Percentiles rank a stretch among this genome's conserved stretches.
phyloP scores from a whole-genome alignment of 768 basidiomycete genomes.

The Auriscalpium microsporum region DNA sequence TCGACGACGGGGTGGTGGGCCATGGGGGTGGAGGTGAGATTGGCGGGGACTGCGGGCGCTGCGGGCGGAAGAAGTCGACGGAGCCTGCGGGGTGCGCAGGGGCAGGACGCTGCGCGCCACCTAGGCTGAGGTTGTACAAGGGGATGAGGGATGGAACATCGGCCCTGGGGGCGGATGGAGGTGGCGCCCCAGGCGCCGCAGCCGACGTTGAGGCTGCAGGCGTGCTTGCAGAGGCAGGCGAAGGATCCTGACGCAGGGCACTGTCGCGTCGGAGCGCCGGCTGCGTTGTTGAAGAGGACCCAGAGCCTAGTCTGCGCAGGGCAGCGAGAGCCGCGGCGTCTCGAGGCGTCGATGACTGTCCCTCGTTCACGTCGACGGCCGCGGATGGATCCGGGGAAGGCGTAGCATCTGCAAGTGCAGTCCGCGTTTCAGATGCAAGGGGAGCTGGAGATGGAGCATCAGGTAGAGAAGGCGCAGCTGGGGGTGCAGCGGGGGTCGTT shows the following conservation, averaged over 20 bases:
- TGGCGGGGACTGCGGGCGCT: neutral
- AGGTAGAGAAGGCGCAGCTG: neutral
- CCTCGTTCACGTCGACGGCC: conserved; percentile 9
- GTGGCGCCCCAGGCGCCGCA: conserved; percentile 6
- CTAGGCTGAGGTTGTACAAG: conserved; percentile 26
- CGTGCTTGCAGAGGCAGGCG: neutral
- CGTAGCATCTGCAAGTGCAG: conserved; percentile 10
- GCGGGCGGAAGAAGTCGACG: neutral
- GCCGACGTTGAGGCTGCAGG: conserved; percentile 1
- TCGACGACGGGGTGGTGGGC: neutral
- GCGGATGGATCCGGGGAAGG: neutral
- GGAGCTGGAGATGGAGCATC: neutral
- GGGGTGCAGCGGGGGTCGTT: neutral
- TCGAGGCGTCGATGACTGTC: conserved; percentile 26
- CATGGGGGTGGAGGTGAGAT: neutral
- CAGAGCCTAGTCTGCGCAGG: conserved; percentile 36
- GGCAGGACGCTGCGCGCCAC: conserved; percentile 2
- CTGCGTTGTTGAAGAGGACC: conserved; percentile 1
- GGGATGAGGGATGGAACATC: conserved; percentile 31
- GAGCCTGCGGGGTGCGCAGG: neutral
- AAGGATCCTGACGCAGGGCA: neutral
- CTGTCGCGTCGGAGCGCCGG: neutral
- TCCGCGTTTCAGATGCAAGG: neutral
- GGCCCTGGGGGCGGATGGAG: conserved; percentile 7
- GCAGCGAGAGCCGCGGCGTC: conserved; percentile 65